Conservation (phyloP, 768 basidiomycete species). For the Coprinopsis marcescibilis region DNA sequence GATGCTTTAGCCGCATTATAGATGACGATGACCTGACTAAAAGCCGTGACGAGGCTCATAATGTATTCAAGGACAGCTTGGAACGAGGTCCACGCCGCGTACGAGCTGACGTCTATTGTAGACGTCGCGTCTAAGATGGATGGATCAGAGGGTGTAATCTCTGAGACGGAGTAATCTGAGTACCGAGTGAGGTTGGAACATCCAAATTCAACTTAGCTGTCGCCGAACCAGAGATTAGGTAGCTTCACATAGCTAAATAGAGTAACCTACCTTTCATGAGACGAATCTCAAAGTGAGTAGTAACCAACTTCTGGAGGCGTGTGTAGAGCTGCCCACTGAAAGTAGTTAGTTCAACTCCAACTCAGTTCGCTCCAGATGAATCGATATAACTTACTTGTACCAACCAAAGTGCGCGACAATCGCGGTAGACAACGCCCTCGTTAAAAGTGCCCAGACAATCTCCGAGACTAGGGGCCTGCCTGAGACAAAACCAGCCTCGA, state of each 20-base stretch:
- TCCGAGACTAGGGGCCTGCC: too few relatives aligned
- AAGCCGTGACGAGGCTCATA: not conserved
- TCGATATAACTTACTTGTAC: too few relatives aligned
- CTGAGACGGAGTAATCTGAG: not conserved
- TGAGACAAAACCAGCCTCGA: not conserved
- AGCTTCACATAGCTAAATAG: not conserved
- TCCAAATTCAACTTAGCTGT: constrained; percentile 3
- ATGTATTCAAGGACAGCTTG: not conserved
- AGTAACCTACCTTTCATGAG: constrained; percentile 6
- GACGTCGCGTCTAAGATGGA: not conserved
- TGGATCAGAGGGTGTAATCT: not conserved
- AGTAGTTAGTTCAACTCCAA: not conserved
- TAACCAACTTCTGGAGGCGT: not conserved
- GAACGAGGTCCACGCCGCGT: constrained; percentile 1
- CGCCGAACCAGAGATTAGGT: not conserved
- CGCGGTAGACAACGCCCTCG: too few relatives aligned
- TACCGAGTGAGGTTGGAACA: constrained; percentile 8
- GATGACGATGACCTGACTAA: constrained; percentile 8
- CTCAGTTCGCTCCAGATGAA: too few relatives aligned
- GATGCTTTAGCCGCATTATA: constrained; percentile 3
- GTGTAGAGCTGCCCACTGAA: not conserved
- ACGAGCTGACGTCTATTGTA: not conserved
- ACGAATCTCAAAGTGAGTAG: constrained; percentile 6
- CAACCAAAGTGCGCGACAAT: too few relatives aligned
- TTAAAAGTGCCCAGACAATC: too few relatives aligned